Conservation (phyloP, 306 rosid genomes). For the Datisca glomerata region DNA sequence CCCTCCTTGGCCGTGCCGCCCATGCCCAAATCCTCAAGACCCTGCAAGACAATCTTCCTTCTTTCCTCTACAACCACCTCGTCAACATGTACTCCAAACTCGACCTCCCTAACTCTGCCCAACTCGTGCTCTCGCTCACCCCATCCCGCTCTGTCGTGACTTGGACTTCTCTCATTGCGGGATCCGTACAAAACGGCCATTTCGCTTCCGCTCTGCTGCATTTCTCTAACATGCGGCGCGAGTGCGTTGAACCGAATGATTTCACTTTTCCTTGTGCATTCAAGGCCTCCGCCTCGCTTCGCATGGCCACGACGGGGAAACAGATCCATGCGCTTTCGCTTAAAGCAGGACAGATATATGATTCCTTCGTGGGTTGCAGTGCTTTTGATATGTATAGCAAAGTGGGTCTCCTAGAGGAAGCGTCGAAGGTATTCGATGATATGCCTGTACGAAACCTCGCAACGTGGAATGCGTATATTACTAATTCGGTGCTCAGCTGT, state of each 20-base stretch:
- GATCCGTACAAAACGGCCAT: slow-evolving; percentile 54
- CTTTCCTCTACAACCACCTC: slow-evolving; percentile 66
- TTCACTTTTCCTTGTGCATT: slow-evolving; percentile 74
- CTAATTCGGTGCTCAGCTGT: slow-evolving; percentile 57
- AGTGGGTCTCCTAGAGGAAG: slow-evolving; percentile 38
- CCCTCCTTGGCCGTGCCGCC: slow-evolving; percentile 43
- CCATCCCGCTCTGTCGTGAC: slow-evolving; percentile 61
- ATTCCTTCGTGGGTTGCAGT: slow-evolving; percentile 77
- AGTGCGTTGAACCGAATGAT: slow-evolving; percentile 54
- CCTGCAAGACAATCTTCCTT: slow-evolving; percentile 35
- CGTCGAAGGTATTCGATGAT: slow-evolving; percentile 54
- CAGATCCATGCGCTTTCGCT: slow-evolving; percentile 61
- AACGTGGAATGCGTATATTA: slow-evolving; percentile 75
- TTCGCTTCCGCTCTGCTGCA: slow-evolving; percentile 34
- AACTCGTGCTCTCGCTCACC: slow-evolving; percentile 44
- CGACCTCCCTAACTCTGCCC: slow-evolving; percentile 49
- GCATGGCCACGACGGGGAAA: slow-evolving; percentile 37
- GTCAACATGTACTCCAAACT: slow-evolving; percentile 89
- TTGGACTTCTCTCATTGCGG: slow-evolving; percentile 82
- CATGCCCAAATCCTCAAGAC: slow-evolving; percentile 60
- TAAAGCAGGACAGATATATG: slow-evolving; percentile 46
- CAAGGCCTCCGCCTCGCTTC: slow-evolving; percentile 52
- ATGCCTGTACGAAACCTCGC: slow-evolving; percentile 62
- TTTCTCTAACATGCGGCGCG: slow-evolving; percentile 54
- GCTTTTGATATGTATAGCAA: slow-evolving; percentile 76